Percentiles rank a stretch among this genome's conserved stretches.
Evolutionary conservation across 768 basidiomycete species (phyloP).

Genomic region (Tephrocybe rancida): DNA sequence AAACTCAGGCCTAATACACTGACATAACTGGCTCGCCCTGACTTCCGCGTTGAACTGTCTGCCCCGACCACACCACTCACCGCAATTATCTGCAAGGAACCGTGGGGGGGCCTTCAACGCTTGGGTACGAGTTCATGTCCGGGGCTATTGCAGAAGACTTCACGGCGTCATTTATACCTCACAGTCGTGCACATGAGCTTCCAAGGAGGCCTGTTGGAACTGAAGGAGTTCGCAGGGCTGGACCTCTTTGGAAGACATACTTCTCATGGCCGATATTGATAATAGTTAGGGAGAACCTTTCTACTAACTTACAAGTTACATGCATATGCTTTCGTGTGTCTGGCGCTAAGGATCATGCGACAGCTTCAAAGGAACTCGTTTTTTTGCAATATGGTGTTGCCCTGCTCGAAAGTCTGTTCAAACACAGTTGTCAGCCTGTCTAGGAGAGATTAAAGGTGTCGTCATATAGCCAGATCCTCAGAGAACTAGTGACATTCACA

Average conservation of each 20-base stretch:
- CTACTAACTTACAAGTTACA: too few species aligned
- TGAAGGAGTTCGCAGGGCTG: slow-evolving; percentile 65
- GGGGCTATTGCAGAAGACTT: slow-evolving; percentile 90
- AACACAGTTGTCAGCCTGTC: too few species aligned
- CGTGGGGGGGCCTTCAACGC: slow-evolving; percentile 45
- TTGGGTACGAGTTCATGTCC: slow-evolving; percentile 87
- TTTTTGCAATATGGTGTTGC: too few species aligned
- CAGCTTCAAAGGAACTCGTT: too few species aligned
- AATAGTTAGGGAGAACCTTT: too few species aligned
- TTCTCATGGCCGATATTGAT: slow-evolving; percentile 55
- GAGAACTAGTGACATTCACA: too few species aligned
- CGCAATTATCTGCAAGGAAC: slow-evolving; percentile 33
- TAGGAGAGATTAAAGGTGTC: too few species aligned
- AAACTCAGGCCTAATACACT: slow-evolving; percentile 81
- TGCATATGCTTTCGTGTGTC: too few species aligned
- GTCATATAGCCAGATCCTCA: too few species aligned
- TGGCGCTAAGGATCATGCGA: too few species aligned
- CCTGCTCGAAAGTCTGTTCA: too few species aligned
- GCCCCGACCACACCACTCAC: slow-evolving; percentile 28
- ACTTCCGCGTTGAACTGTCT: slow-evolving; percentile 52
- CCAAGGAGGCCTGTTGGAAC: slow-evolving; percentile 79
- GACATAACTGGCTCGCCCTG: slow-evolving; percentile 66
- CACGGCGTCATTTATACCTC: slow-evolving; percentile 83
- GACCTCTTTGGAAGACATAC: slow-evolving; percentile 91
- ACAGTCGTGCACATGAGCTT: slow-evolving; percentile 79